phyloP scores from a whole-genome alignment of 2,329 filamentous ascomycete species.

The Fusarium multiceps region DNA sequence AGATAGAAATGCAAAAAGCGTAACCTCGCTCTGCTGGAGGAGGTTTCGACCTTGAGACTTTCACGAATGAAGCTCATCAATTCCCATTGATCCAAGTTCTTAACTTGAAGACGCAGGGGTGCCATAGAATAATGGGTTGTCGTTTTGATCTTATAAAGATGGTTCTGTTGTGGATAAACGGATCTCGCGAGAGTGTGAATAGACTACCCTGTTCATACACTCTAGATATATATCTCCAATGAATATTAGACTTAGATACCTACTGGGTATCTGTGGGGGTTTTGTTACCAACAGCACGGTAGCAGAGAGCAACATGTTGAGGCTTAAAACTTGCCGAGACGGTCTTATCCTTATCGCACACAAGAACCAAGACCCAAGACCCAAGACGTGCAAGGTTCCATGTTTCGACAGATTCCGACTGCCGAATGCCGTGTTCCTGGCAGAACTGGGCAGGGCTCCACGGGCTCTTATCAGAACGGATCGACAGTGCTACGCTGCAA shows the following conservation, averaged over 20 bases:
- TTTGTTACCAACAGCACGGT: not conserved
- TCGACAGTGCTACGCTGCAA: conserved; percentile 20
- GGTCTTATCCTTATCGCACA: conserved; percentile 3
- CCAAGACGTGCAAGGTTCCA: not conserved
- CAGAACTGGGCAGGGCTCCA: conserved; percentile 6
- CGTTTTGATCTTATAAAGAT: conserved; percentile 9
- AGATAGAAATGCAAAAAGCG: not conserved
- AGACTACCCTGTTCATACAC: not conserved
- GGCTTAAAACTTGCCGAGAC: not conserved
- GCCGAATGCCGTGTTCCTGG: conserved; percentile 32
- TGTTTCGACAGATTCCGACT: conserved; percentile 24
- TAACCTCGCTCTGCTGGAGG: not conserved
- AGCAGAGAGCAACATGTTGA: not conserved
- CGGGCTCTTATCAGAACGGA: conserved; percentile 26
- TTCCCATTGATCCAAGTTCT: not conserved
- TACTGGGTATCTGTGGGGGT: not conserved
- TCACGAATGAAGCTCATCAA: not conserved
- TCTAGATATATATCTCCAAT: not conserved
- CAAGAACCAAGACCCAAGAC: not conserved
- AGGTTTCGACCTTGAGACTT: conserved; percentile 14
- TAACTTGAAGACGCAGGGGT: conserved; percentile 3
- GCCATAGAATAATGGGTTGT: not conserved
- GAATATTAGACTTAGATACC: not conserved
- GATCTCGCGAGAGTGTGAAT: not conserved
- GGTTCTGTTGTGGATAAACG: not conserved